Conservation (phyloP, 257 asterid genomes). For the Petrea volubilis region DNA sequence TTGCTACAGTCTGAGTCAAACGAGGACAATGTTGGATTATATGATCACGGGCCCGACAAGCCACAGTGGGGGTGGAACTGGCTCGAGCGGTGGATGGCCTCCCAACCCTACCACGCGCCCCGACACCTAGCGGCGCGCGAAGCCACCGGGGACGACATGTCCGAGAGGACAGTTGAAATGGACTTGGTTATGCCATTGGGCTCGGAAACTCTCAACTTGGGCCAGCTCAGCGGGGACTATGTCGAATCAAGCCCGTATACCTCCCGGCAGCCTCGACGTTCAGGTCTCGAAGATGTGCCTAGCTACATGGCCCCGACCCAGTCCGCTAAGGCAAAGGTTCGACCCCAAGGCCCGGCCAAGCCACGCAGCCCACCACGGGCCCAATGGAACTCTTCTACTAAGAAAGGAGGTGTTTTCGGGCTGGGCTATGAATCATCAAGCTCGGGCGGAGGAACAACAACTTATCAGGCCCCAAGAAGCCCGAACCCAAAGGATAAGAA, state of each 20-base stretch:
- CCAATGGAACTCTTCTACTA: constrained; percentile 63
- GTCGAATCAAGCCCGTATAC: constrained; percentile 49
- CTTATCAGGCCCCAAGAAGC: constrained; percentile 63
- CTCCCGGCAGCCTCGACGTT: constrained; percentile 26
- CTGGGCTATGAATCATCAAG: constrained; percentile 53
- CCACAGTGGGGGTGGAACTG: constrained; percentile 82
- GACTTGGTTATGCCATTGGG: constrained; percentile 39
- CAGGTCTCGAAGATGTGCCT: constrained; percentile 40
- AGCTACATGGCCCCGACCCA: constrained; percentile 92
- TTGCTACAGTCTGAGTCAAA: constrained; percentile 24
- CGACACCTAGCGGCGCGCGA: constrained; percentile 47
- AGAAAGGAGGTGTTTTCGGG: constrained; percentile 38
- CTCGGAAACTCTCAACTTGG: constrained; percentile 35
- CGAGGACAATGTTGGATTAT: constrained; percentile 22
- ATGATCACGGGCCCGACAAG: constrained; percentile 39
- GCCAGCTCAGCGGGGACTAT: constrained; percentile 34
- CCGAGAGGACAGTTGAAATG: constrained; percentile 77
- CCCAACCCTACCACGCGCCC: constrained; percentile 54
- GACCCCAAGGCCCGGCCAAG: constrained; percentile 45
- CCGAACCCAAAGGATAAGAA: constrained; percentile 50
- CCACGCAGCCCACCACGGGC: constrained; percentile 41
- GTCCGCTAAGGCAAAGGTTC: constrained; percentile 80
- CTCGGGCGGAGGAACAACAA: constrained; percentile 51
- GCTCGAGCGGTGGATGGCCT: constrained; percentile 92
- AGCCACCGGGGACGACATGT: constrained; percentile 41